phyloP scores from a whole-genome alignment of 1,284 basidiomycete genomes.

The Rhodofomes roseus region DNA sequence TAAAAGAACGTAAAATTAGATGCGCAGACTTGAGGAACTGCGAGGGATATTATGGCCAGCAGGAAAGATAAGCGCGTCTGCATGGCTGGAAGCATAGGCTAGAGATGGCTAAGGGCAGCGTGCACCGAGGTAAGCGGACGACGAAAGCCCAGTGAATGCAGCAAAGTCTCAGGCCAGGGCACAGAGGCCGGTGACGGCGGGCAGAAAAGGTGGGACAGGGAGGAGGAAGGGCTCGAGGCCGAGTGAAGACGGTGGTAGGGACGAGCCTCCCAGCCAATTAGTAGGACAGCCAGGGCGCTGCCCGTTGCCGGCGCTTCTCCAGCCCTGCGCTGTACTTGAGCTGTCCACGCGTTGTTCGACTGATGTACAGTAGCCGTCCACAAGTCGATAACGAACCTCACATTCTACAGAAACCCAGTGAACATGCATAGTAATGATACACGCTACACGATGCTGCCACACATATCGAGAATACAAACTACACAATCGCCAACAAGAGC shows the following conservation, averaged over 20 bases:
- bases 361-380: too few species aligned
- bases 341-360: neutral
- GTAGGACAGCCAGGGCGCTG: neutral
- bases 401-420: too few species aligned
- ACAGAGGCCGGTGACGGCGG: neutral
- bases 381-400: too few species aligned
- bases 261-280: neutral
- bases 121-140: too few species aligned
- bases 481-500: neutral
- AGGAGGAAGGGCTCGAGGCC: neutral
- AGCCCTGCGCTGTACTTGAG: neutral
- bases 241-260: neutral
- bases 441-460: neutral
- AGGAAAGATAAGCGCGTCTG: neutral
- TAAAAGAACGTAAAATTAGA: conserved; percentile 50
- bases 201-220: neutral
- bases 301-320: neutral
- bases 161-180: neutral
- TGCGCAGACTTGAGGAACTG: conserved; percentile 1
- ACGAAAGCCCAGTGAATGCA: neutral
- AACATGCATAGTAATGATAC: too few species aligned
- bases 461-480: neutral
- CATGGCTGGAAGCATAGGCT: conserved; percentile 4
- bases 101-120: neutral
- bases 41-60: conserved; percentile 1